Base-by-base conservation (phyloP, 306 rosid genomes). In the Dicorynia guianensis region DNA sequence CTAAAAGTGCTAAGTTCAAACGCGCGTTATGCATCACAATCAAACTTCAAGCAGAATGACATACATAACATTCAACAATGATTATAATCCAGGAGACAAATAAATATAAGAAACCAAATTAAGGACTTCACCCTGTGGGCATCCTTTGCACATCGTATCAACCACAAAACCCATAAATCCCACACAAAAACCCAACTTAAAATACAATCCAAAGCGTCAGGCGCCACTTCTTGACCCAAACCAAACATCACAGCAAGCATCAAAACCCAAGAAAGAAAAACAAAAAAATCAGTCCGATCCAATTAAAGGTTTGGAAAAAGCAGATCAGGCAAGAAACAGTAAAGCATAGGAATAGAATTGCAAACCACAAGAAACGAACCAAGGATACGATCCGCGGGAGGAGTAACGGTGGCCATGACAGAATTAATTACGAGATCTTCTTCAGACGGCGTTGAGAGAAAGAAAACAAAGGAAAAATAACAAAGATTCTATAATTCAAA, bases 361-460 rank as follows among this genome's bases (percentile, higher is more conserved):
- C 19, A 60, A 33, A 44, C 7, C 36, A 71, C 17, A 68, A 46
- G n/a, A 15, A 69, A 30, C 7, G 30, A 1, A 58, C 36, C 5
- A 81, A 93, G 98, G 97, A 93, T 94, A 94, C 98, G 97, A 87
- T 94, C 97, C 5, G 91, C 87, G 30, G 98, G 82, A 69, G 87
- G 85, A 78, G 97, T 96, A 63, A 90, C 96, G 68, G 89, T 83
- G 18, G 98, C 96, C 98, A 94, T 94, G 79, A 77, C 65, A 18
- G 48, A 73, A 81, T 74, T 65, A 71, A 35, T 33, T 20, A 48
- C 49, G 57, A 87, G 96, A 91, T 88, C 91, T 84, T 59, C 74
- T 61, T 48, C 36, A 12, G 76, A 60, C 14, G 55, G 57, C 6
- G 12, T 1, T 15, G n/a, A 36, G 6, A 48, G 1, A 25, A 25